Base-by-base conservation (phyloP, 129 eudicot species). In the Flaveria brownii region DNA sequence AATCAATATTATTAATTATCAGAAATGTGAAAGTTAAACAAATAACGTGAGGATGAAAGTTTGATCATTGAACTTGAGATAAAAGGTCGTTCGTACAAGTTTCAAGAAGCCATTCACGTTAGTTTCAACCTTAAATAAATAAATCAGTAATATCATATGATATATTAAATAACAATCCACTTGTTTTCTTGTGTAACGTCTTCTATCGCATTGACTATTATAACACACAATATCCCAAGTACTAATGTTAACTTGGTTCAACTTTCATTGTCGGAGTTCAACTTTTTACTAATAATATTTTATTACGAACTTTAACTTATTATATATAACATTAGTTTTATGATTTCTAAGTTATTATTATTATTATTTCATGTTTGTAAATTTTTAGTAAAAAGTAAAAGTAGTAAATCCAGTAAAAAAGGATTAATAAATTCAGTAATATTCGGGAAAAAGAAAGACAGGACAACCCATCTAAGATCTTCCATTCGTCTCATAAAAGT, bases 141-240 rank as follows among this genome's bases (percentile, higher is more conserved):
- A 49, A 49, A 49, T 12, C 5, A 50, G 56, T 14, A 50, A 54
- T 18, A 5, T 54, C 18, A 25, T 57, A 22, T 8, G 26, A 23
- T 60, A 14, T 60, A 23, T 6, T 28, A 16, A 28, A 26, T 41
- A 39, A 5, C 7, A 77, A 39, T 65, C 82, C 49, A 63, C 78
- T 62, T 79, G 73, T 78, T 74, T 80, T 66, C 52, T 80, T 80
- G 80, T 74, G 76, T 68, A 68, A 13, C 62, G 84, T 67, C 79
- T 46, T 80, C 63, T 74, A 66, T 17, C 73, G 79, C 83, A 65
- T 80, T 80, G 83, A 80, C 83, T 73, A 47, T 52, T 51, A 65
- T 9, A 49, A 63, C 39, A 43, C 60, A 52, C 71, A 57, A 54
- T 65, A 73, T 73, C 54, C 74, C 20, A 33, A 49, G 51, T 72